These are phyloP conservation scores for Clavulina sp. DNA, from an alignment of 768 basidiomycete species.

Conservation along the genomic window DNA sequence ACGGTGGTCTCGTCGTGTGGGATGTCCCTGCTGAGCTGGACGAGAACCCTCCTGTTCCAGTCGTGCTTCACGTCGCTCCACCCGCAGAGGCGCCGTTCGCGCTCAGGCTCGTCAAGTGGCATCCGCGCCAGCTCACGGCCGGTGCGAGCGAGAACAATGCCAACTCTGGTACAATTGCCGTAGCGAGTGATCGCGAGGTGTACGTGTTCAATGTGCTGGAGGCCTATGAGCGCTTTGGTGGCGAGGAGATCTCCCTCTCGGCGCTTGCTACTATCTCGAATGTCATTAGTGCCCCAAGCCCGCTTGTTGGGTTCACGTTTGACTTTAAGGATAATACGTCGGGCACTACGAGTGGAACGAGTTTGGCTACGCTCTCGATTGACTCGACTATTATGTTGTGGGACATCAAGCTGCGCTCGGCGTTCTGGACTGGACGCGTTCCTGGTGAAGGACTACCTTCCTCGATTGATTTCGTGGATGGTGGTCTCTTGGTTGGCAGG, in stretches of 20 bases:
- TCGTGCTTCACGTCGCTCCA: slow-evolving; percentile 17
- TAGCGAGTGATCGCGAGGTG: slow-evolving; percentile 62
- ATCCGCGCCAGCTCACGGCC: slow-evolving; percentile 64
- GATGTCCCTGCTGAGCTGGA: slow-evolving; percentile 67
- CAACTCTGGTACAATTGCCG: slow-evolving; percentile 41
- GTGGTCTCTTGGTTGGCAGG: slow-evolving; percentile 69
- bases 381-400: slow-evolving; percentile 69
- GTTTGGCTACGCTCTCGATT: slow-evolving; percentile 66
- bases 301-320: slow-evolving; percentile 71
- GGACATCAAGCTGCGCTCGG: slow-evolving; percentile 60
- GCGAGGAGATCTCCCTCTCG: slow-evolving; percentile 47
- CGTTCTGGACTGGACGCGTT: slow-evolving; percentile 60
- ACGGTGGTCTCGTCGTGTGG: slow-evolving; percentile 83
- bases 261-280: slow-evolving; percentile 54
- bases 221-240: slow-evolving; percentile 40
- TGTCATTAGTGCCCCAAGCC: slow-evolving; percentile 51
- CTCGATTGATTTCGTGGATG: slow-evolving; percentile 69
- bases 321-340: slow-evolving; percentile 58
- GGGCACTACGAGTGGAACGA: too few species aligned
- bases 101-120: slow-evolving; percentile 75
- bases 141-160: too few species aligned
- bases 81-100: slow-evolving; percentile 42
- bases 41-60: slow-evolving; percentile 59
- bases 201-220: slow-evolving; percentile 57
- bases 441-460: slow-evolving; percentile 68